phyloP scores from a whole-genome alignment of 495 filamentous ascomycete genomes.

The Aspergillus sparsus region DNA sequence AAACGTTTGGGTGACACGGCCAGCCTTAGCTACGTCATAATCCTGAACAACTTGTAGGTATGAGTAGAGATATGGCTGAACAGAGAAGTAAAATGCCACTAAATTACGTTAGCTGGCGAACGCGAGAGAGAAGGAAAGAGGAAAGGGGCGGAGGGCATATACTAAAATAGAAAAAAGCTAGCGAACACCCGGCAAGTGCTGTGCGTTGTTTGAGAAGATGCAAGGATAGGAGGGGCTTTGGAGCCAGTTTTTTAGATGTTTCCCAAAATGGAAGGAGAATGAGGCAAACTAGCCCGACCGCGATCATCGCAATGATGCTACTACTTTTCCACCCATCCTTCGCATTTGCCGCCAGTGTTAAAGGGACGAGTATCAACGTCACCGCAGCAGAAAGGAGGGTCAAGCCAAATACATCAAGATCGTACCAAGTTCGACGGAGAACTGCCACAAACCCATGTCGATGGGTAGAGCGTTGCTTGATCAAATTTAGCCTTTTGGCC shows the following conservation, averaged over 20 bases:
- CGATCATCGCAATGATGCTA: conserved; percentile 61
- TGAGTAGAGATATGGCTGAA: conserved; percentile 68
- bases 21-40: conserved; percentile 60
- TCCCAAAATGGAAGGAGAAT: conserved; percentile 64
- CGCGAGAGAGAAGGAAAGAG: background rate
- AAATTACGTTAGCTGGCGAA: conserved; percentile 27
- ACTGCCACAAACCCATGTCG: conserved; percentile 34
- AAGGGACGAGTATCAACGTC: conserved; percentile 59
- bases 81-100: conserved; percentile 67
- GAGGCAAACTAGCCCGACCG: conserved; percentile 58
- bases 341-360: conserved; percentile 55
- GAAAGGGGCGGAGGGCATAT: conserved; percentile 11
- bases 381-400: conserved; percentile 58
- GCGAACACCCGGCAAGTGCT: conserved; percentile 57
- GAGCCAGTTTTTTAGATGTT: conserved; percentile 52
- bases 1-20: conserved; percentile 69
- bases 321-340: conserved; percentile 54
- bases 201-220: conserved; percentile 64
- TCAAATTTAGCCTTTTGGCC: conserved; percentile 51
- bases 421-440: conserved; percentile 51
- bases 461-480: conserved; percentile 44
- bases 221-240: conserved; percentile 58
- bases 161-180: conserved; percentile 65
- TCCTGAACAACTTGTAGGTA: conserved; percentile 72
- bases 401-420: conserved; percentile 59